These are phyloP conservation scores for Suillus clintonianus DNA, from an alignment of 768 basidiomycete genomes.

Conservation along the genomic window DNA sequence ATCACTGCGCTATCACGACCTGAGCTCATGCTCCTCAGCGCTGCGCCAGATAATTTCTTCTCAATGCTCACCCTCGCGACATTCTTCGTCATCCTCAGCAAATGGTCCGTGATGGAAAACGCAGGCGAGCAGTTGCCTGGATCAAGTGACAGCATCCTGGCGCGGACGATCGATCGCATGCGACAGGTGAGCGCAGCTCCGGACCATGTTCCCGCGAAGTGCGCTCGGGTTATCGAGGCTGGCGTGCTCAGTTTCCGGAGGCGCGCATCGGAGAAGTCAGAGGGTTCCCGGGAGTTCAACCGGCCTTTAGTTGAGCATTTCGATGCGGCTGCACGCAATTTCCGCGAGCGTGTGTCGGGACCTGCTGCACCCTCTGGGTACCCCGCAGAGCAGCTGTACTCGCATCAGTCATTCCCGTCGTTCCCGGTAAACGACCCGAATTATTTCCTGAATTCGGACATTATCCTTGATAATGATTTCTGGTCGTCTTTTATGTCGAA, in stretches of 20 bases:
- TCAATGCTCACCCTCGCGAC: conserved; percentile 46
- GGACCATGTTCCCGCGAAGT: conserved; percentile 43
- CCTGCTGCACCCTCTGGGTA: conserved; percentile 1
- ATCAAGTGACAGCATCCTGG: conserved; percentile 39
- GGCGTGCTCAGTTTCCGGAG: conserved; percentile 31
- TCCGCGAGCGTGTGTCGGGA: conserved; percentile 13
- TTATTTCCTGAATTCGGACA: conserved; percentile 37
- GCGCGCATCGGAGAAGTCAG: conserved; percentile 26
- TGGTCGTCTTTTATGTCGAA: conserved; percentile 45
- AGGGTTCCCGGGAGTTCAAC: conserved; percentile 20
- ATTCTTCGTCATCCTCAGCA: conserved; percentile 43
- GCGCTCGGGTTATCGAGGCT: conserved; percentile 42
- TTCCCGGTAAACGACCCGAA: conserved; percentile 27
- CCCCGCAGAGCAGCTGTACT: conserved; percentile 4
- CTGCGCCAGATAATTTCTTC: conserved; percentile 44
- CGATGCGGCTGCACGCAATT: conserved; percentile 16
- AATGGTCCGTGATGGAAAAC: conserved; percentile 41
- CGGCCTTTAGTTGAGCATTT: conserved; percentile 23
- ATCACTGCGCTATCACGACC: conserved; percentile 33
- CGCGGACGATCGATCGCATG: conserved; percentile 36
- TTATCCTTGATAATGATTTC: conserved; percentile 45
- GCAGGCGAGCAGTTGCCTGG: conserved; percentile 35
- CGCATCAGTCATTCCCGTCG: conserved; percentile 22
- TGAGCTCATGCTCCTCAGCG: conserved; percentile 37
- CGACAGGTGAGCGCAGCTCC: conserved; percentile 35